phyloP scores from a whole-genome alignment of 169 alveolate genomes.

The Cryptosporidium bovis region DNA sequence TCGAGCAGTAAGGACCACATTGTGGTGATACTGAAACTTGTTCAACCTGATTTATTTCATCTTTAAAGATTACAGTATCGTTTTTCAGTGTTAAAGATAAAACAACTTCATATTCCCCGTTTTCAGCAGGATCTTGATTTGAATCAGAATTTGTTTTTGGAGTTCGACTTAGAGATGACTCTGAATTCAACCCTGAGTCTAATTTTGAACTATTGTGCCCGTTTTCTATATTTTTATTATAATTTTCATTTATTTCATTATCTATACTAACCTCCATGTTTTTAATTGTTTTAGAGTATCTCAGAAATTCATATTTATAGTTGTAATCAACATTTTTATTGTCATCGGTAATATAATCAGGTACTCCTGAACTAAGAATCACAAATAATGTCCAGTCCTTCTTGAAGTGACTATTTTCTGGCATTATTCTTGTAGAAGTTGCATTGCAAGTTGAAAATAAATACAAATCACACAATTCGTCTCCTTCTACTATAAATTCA shows the following conservation, averaged over 20 bases:
- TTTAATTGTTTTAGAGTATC: no score
- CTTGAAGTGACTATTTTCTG: neutral
- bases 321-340: neutral
- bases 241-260: no score
- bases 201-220: no score
- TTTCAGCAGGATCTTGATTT: neutral
- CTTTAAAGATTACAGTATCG: neutral
- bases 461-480: slow-evolving; percentile 13
- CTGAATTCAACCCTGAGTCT: no score
- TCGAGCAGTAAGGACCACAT: slow-evolving; percentile 73
- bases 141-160: no score
- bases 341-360: neutral
- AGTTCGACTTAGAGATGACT: no score
- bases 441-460: slow-evolving; percentile 46
- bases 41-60: neutral
- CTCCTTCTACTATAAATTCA: slow-evolving; percentile 32
- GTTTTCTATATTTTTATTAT: no score
- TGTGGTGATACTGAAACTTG: slow-evolving; percentile 23
- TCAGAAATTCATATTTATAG: slow-evolving; percentile 36
- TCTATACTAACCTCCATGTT: no score
- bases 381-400: slow-evolving; percentile 54
- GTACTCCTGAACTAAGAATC: slow-evolving; percentile 41
- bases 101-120: neutral
- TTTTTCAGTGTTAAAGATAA: neutral
- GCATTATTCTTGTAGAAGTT: slow-evolving; percentile 42